These are phyloP conservation scores for Juncus inflexus DNA, from an alignment of 176 grass and related monocot species.

Conservation along the genomic window DNA sequence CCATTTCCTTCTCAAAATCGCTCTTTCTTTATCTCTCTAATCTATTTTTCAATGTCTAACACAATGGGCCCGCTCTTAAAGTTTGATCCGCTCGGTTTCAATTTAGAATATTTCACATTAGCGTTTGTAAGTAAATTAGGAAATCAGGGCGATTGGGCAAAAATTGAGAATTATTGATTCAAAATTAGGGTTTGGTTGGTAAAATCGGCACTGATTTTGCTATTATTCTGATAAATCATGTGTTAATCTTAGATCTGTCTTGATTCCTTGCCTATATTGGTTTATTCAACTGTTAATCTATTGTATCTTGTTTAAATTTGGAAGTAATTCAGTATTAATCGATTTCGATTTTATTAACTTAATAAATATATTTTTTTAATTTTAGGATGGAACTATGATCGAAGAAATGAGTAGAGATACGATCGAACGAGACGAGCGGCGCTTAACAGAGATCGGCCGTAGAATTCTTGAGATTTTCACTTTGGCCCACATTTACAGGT, in stretches of 20 bases:
- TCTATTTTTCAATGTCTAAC: too few species aligned
- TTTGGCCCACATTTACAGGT: conserved; percentile 92
- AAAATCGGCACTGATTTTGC: too few species aligned
- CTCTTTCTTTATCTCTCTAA: too few species aligned
- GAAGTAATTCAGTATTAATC: conserved; percentile 5
- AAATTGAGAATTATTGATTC: too few species aligned
- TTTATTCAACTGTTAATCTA: neutral
- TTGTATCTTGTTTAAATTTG: neutral
- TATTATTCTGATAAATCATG: too few species aligned
- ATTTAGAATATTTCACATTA: too few species aligned
- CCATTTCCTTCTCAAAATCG: too few species aligned
- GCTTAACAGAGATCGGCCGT: conserved; percentile 71
- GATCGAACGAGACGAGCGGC: conserved; percentile 76
- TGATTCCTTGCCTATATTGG: conserved; percentile 15
- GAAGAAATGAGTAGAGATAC: conserved; percentile 89
- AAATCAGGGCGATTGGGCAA: too few species aligned
- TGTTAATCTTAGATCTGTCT: neutral
- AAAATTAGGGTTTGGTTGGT: too few species aligned
- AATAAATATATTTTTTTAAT: conserved; percentile 24
- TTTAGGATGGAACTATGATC: conserved; percentile 67
- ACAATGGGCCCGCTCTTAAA: too few species aligned
- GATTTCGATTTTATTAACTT: conserved; percentile 2
- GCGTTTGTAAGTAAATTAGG: too few species aligned
- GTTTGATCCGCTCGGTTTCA: too few species aligned
- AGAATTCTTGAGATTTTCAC: conserved; percentile 91